Base-by-base conservation (phyloP, 2,329 filamentous ascomycete species). In the Mariannaea elegans region DNA sequence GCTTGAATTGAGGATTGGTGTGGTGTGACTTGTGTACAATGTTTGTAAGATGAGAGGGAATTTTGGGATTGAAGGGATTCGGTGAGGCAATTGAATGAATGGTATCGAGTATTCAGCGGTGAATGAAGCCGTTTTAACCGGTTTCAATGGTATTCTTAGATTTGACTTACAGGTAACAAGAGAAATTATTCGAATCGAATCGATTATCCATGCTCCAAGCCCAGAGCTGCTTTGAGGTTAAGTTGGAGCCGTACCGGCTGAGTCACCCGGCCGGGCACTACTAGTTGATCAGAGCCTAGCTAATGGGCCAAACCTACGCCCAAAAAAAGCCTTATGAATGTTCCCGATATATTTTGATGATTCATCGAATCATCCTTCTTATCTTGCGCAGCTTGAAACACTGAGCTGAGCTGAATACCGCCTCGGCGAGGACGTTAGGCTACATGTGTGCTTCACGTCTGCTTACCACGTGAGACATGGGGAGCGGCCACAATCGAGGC, bases 261-360 rank as follows among this genome's bases (percentile, higher is more conserved):
- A 69, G 56, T 68, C 66, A 68, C 48, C 57, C 62, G 66, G 62
- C 54, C 52, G 54, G 58, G 49, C n/a, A 18, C 50, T 51, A 59
- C 44, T 67, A 49, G 34, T 36, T 45, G 32, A 27, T 27, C 24
- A 27, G 24, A 27, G 44, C 19, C 44, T 23, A n/a, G 5, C 38
- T 34, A 27, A 9, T 27, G 24, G 24, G 34, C 21, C n/a, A 13
- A 21, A 27, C 19, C 18, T 7, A n/a, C 36, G 9, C 41, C 44
- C 27, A 4, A n/a, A 34, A 23, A 45, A 27, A 41, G 23, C 34
- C 27, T 39, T 39, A 14, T 19, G n/a, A 16, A 39, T 39, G 14
- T 13, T 10, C 32, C 27, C 27, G 27, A 52, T 34, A 24, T 18
- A n/a, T 16, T 31, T 36, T 27, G 27, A 38, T 38, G 31, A 23